phyloP scores from a whole-genome alignment of 2,329 filamentous ascomycete species.

The Cladosporium velox region DNA sequence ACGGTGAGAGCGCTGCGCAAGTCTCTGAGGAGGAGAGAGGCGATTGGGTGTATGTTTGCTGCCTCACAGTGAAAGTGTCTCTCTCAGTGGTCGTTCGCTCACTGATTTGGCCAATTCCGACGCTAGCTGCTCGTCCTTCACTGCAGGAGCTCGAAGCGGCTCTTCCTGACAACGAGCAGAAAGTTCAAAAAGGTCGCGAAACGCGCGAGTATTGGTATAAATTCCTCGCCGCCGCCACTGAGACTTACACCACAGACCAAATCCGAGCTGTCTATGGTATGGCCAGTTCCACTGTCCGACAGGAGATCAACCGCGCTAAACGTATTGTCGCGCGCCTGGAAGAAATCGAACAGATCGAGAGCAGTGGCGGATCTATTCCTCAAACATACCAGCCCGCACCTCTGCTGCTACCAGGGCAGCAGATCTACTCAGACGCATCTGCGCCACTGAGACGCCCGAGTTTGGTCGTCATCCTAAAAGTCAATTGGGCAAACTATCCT shows the following conservation, averaged over 20 bases:
- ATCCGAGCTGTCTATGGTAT: background rate
- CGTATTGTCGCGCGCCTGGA: background rate
- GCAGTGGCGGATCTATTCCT: background rate
- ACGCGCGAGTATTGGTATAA: conserved; percentile 12
- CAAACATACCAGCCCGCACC: background rate
- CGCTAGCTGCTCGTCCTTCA: background rate
- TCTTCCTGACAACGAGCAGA: background rate
- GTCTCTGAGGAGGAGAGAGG: background rate
- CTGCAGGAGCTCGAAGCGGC: conserved; percentile 11
- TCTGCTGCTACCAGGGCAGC: conserved; percentile 3
- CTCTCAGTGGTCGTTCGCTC: background rate
- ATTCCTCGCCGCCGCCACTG: background rate
- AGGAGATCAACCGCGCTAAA: background rate
- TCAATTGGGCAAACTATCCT: background rate
- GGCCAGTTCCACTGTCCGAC: background rate
- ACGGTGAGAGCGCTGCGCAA: background rate
- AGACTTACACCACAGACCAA: background rate
- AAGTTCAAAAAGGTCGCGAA: background rate
- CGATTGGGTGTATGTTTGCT: background rate
- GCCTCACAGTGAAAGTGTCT: background rate
- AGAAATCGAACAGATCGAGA: background rate
- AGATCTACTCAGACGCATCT: background rate
- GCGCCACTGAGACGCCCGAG: background rate
- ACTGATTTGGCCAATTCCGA: background rate
- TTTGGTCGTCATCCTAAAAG: background rate